Conservation (phyloP, 1,284 basidiomycete genomes). For the Cutaneotrichosporon arboriforme region DNA sequence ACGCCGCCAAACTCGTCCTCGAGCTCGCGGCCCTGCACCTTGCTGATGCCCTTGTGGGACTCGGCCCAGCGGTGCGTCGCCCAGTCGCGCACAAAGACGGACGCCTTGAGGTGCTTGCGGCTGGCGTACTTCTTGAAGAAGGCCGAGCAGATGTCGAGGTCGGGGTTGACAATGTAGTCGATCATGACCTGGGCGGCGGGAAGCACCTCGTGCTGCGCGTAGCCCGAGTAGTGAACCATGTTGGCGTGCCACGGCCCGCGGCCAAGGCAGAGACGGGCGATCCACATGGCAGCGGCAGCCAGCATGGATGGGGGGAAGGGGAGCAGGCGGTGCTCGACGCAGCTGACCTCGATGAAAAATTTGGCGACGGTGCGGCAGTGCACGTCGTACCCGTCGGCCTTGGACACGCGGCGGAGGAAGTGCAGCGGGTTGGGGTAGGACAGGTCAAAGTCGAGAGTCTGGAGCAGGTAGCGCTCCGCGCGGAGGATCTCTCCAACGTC, state of each 20-base stretch:
- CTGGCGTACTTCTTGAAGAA: constrained; percentile 60
- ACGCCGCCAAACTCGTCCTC: constrained; percentile 13
- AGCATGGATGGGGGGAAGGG: constrained; percentile 74
- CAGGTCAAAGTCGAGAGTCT: constrained; percentile 86
- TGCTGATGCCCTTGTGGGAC: constrained; percentile 15
- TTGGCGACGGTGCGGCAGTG: constrained; percentile 88
- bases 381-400: constrained; percentile 92
- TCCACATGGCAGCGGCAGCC: constrained; percentile 85
- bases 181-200: constrained; percentile 89
- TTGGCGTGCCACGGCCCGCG: constrained; percentile 86
- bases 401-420: constrained; percentile 84
- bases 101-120: constrained; percentile 79
- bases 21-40: constrained; percentile 25
- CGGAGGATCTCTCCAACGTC: constrained; percentile 81
- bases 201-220: constrained; percentile 74
- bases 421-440: constrained; percentile 91
- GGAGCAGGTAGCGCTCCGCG: constrained; percentile 88
- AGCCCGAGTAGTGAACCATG: constrained; percentile 85
- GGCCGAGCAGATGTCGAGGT: constrained; percentile 58
- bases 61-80: constrained; percentile 41
- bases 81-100: constrained; percentile 52
- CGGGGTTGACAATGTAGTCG: constrained; percentile 75
- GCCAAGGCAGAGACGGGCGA: constrained; percentile 78
- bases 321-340: constrained; percentile 80
- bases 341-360: constrained; percentile 84